phyloP scores from a whole-genome alignment of 1,139 yeast genomes.

The Protomyces lactucae-debilis region DNA sequence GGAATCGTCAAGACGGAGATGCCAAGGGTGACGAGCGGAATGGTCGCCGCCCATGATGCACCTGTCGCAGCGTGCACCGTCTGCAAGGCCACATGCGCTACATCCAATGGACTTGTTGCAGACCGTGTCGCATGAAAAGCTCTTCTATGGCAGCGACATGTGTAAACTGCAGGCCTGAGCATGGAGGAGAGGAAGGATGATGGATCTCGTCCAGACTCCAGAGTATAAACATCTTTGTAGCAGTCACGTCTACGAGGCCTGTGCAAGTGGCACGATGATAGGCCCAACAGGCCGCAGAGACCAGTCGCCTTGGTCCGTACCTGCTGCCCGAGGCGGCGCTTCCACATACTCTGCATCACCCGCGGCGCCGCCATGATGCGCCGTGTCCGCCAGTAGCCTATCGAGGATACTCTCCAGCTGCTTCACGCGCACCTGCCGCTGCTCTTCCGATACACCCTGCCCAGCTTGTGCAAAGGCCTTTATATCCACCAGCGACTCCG shows the following conservation, averaged over 20 bases:
- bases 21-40: constrained; percentile 7
- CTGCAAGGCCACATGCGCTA: not conserved
- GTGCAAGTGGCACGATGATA: not conserved
- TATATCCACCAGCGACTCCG: not conserved
- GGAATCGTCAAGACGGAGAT: constrained; percentile 17
- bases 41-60: constrained; percentile 1
- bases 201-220: not conserved
- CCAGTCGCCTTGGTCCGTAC: not conserved
- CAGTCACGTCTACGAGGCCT: not conserved
- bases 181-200: not conserved
- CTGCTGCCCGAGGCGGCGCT: not conserved
- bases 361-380: not conserved
- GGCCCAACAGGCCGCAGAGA: not conserved
- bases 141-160: not conserved
- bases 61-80: constrained; percentile 4
- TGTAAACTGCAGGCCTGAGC: not conserved
- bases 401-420: not conserved
- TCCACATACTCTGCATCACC: not conserved
- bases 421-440: not conserved
- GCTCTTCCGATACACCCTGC: not conserved
- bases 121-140: not conserved
- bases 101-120: not conserved
- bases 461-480: not conserved
- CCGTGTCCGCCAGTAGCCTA: not conserved
- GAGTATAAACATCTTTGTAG: not conserved